Percentiles rank a stretch among this genome's conserved stretches.
phyloP scores from a whole-genome alignment of 2,329 filamentous ascomycete genomes.

The Beauveria varroae region DNA sequence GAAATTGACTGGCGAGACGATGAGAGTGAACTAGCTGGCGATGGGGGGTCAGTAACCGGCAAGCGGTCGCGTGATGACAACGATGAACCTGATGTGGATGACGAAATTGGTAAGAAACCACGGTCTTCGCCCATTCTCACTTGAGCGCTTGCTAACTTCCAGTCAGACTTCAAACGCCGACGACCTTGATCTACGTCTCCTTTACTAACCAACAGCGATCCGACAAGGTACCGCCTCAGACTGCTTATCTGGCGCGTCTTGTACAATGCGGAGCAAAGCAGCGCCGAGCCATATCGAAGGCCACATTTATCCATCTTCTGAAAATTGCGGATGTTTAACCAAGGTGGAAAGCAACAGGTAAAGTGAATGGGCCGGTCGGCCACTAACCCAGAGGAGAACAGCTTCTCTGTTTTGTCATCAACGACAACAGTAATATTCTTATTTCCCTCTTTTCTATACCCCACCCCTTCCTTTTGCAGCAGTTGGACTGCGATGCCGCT shows the following conservation, averaged over 20 bases:
- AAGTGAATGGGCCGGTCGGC: not conserved
- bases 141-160: constrained; percentile 22
- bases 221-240: not conserved
- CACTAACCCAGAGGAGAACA: constrained; percentile 1
- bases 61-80: constrained; percentile 24
- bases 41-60: constrained; percentile 17
- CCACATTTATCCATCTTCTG: not conserved
- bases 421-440: not conserved
- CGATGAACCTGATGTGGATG: constrained; percentile 24
- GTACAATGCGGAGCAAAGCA: not conserved
- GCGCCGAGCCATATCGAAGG: not conserved
- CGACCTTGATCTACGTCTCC: constrained; percentile 26
- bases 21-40: constrained; percentile 17
- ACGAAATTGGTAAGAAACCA: constrained; percentile 23
- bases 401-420: not conserved
- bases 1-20: constrained; percentile 26
- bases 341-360: not conserved
- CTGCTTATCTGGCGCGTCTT: not conserved
- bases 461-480: not conserved
- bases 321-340: not conserved
- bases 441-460: not conserved
- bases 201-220: constrained; percentile 15
- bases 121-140: not conserved
- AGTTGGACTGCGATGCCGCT: not conserved
- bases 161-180: constrained; percentile 43